Base-by-base conservation (phyloP, 2,329 filamentous ascomycete genomes). In the Alternaria burnsii region DNA sequence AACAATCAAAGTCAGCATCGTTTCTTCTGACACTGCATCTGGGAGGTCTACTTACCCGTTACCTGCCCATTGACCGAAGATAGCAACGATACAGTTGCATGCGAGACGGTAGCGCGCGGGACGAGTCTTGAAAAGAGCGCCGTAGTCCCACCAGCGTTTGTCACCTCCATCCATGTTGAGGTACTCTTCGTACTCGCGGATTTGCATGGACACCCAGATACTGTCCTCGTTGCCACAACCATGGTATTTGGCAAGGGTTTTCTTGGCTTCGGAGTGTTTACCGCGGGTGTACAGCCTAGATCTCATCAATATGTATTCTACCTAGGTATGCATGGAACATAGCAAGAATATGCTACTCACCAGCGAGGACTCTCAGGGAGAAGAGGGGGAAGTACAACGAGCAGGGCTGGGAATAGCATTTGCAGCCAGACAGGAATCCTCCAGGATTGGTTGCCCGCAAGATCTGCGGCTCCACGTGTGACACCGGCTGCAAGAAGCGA, bases 71-170 rank as follows among this genome's bases (percentile, higher is more conserved):
- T 73, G 68, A 0, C 82, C 82, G 59, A 86, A 84, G 70, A 86
- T 85, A 0, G 81, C 77, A 79, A 86, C 84, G 10, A 76, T 77
- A 26, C 85, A 76, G 1, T 85, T 82, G 74, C 85, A 83, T 63
- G 80, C 80, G 5, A 85, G 75, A 14, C 84, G 75, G 70, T 86
- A 86, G 14, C 81, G 78, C 32, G 80, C 78, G 18, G 79, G 79
- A 5, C 74, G 75, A 4, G 80, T 84, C 72, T 84, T 83, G 72
- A 81, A 78, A 12, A 87, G 75, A 62, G 85, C 83, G 16, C 64
- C 41, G 76, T 85, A 88, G 70, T 88, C 73, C 85, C 85, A 88
- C 82, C 84, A 88, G 4, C 83, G 80, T 69, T 88, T 88, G 61
- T 87, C 85, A 12, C 83, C 76, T 24, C 78, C 78, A 26, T 85